A percentile compares a stretch with the other conserved stretches of the same genome.
Evolutionary conservation across 495 filamentous ascomycete species (phyloP).

Genomic region (Penicillium arizonense): DNA sequence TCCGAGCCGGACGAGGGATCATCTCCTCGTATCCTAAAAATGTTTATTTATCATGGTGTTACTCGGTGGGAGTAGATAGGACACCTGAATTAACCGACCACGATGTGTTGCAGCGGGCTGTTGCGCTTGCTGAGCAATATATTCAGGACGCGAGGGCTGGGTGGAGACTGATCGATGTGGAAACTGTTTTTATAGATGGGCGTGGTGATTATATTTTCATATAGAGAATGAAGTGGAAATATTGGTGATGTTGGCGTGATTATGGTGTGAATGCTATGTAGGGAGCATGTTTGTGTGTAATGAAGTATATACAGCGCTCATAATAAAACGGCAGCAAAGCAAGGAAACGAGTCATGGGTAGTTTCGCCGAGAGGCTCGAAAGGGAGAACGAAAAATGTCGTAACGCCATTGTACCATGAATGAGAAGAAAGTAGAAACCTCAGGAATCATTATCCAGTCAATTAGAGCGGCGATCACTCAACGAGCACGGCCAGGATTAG

Average conservation of each 20-base stretch:
- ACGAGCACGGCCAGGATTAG: conserved; percentile 24
- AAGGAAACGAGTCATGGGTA: background rate
- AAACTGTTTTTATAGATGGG: background rate
- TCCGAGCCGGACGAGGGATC: too few species aligned
- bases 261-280: too few species aligned
- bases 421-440: background rate
- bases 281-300: background rate
- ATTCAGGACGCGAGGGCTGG: too few species aligned
- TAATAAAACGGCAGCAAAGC: background rate
- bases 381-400: background rate
- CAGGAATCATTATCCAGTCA: background rate
- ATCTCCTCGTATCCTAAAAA: too few species aligned
- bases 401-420: too few species aligned
- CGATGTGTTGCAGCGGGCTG: too few species aligned
- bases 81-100: too few species aligned
- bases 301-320: background rate
- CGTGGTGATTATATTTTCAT: too few species aligned
- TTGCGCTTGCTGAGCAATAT: too few species aligned
- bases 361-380: background rate
- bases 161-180: background rate
- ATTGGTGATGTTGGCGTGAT: background rate
- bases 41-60: too few species aligned
- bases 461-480: background rate
- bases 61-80: too few species aligned
- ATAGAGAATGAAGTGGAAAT: too few species aligned